Base-by-base conservation (phyloP, 139 green algal genomes). In the Chlorella vulgaris region DNA sequence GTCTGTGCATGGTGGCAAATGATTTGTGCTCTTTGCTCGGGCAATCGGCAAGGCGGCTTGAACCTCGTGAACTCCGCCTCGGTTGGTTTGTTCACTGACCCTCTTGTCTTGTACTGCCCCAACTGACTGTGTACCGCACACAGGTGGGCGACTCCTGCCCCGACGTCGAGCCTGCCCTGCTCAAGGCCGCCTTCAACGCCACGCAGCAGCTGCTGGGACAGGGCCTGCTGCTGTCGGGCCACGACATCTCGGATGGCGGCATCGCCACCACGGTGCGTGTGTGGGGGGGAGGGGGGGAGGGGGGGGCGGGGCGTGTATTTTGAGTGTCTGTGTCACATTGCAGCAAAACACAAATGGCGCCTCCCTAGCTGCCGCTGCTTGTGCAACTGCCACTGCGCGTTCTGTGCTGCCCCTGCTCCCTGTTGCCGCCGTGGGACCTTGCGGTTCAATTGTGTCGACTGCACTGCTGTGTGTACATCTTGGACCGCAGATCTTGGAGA, bases 171-270 rank as follows among this genome's bases (percentile, higher is more conserved):
- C 60, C 92, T 21, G 71, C 31, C 39, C 33, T 73, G 7, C 84
- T 99, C n/a, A 90, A 90, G 74, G 86, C 76, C 5, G 91, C 92
- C 69, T 99, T 92, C 83, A 86, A 97, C 62, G 86, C 88, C 53
- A 97, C 92, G 21, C 94, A 98, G 90, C 43, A 35, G 26, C 90
- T 99, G 75, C 60, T 99, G 0, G 78, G 68, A 3, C 65, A 85
- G 6, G 86, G 90, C 24, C 63, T 87, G 50, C 90, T 99, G 69
- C 90, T 84, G 36, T 89, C 97, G 21, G 96, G 96, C 2, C 97
- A 99, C 81, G 97, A 99, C 88, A 92, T 99, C 76, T 93, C 83
- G 67, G 97, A 99, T 77, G 96, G 97, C 39, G 97, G 96, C 76
- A 75, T 98, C 22, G 91, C 88, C 0, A 93, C 91, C 26, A 83